Evolutionary conservation across 225 moss, liverwort and hornwort genomes (phyloP).

Genomic region (Bryum argenteum): DNA sequence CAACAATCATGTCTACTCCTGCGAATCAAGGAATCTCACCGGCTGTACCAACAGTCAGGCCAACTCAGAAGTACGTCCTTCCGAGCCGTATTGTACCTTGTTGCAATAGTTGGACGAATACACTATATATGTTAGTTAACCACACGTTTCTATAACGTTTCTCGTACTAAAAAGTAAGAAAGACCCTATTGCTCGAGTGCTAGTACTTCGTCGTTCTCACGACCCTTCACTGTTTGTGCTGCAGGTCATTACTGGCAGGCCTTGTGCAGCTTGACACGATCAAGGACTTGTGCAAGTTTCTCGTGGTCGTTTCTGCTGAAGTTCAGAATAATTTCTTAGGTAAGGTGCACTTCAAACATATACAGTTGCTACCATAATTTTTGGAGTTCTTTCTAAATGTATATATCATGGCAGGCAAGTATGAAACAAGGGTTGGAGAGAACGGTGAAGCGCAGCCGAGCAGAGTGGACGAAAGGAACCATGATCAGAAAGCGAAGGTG

Average conservation of each 20-base stretch:
- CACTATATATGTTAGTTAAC: not conserved
- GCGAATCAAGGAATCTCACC: constrained; percentile 39
- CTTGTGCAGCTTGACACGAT: constrained; percentile 50
- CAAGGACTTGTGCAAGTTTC: constrained; percentile 52
- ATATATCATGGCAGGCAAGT: constrained; percentile 37
- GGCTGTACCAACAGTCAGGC: constrained; percentile 39
- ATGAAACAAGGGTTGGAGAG: constrained; percentile 32
- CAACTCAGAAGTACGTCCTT: constrained; percentile 42
- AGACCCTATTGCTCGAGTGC: not conserved
- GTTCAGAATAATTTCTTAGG: constrained; percentile 42
- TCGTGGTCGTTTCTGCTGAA: constrained; percentile 47
- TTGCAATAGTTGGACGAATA: not conserved
- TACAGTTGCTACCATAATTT: not conserved
- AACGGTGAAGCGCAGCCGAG: constrained; percentile 33
- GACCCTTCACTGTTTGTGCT: constrained; percentile 9
- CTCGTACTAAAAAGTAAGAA: not conserved
- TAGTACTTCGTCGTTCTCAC: constrained; percentile 3
- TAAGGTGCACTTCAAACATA: constrained; percentile 20
- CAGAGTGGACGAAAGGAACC: constrained; percentile 28
- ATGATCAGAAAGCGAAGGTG: constrained; percentile 32
- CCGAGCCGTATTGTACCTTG: constrained; percentile 18
- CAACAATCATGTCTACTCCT: constrained; percentile 33
- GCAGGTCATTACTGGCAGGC: constrained; percentile 49
- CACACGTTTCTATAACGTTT: not conserved
- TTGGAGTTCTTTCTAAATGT: constrained; percentile 10